A percentile compares a stretch with the other conserved stretches of the same genome.
Conservation (phyloP, 768 basidiomycete species). For the Chalciporus pseudorubinellus region DNA sequence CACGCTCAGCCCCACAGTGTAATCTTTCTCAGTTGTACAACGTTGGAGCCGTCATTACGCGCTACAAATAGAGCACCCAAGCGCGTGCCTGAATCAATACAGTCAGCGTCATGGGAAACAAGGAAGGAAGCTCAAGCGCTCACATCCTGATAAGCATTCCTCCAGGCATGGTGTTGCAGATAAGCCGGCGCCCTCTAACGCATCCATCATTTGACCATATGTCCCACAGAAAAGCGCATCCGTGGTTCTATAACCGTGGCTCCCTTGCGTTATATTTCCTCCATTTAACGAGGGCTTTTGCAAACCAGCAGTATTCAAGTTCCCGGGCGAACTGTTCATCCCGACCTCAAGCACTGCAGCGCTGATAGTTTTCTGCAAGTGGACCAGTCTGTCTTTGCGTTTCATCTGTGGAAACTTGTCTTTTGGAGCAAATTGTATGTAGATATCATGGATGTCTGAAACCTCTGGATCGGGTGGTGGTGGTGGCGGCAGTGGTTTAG, state of each 20-base stretch:
- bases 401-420: conserved; percentile 1
- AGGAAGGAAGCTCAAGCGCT: too few species aligned
- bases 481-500: conserved; percentile 21
- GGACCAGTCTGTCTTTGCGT: conserved; percentile 24
- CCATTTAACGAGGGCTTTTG: neutral
- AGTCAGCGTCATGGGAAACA: neutral
- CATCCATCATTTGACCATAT: conserved; percentile 41
- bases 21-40: conserved; percentile 38
- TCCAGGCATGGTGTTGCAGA: conserved; percentile 31
- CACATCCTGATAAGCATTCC: conserved; percentile 32
- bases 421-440: conserved; percentile 21
- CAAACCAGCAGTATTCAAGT: neutral
- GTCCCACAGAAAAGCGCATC: conserved; percentile 41
- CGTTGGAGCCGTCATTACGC: conserved; percentile 26
- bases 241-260: conserved; percentile 16
- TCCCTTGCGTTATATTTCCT: neutral
- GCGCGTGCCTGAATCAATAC: conserved; percentile 33
- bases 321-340: conserved; percentile 35
- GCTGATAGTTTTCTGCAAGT: conserved; percentile 36
- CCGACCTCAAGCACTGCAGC: conserved; percentile 39
- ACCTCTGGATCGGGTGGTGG: neutral
- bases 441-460: conserved; percentile 21
- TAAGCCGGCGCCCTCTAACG: conserved; percentile 39
- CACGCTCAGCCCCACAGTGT: conserved; percentile 39
- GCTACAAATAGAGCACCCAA: conserved; percentile 42